phyloP scores from a whole-genome alignment of 1,284 basidiomycete genomes.

The Apiotrichum sp. region DNA sequence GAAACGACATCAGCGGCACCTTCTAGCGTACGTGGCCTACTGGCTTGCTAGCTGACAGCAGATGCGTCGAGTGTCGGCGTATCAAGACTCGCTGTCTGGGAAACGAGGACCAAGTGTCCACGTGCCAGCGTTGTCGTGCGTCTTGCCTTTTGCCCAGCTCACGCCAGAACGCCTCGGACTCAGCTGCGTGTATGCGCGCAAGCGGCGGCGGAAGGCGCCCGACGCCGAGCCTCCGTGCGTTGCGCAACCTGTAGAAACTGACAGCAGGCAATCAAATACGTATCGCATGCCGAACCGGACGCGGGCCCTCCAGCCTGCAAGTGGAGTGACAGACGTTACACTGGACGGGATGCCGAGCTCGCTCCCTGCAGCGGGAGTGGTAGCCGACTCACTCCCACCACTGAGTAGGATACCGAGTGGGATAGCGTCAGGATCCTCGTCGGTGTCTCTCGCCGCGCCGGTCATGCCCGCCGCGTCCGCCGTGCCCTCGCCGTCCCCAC shows the following conservation, averaged over 20 bases:
- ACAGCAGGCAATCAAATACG: neutral
- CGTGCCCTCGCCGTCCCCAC: too few species aligned
- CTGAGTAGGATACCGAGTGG: too few species aligned
- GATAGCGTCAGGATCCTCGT: too few species aligned
- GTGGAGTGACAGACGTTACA: too few species aligned
- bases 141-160: neutral
- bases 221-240: neutral
- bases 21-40: neutral
- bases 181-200: conserved; percentile 1
- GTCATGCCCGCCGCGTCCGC: too few species aligned
- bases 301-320: too few species aligned
- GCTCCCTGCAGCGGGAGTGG: too few species aligned
- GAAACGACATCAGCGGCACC: conserved; percentile 2
- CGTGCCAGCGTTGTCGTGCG: conserved; percentile 4
- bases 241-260: too few species aligned
- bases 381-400: too few species aligned
- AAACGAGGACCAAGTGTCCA: conserved; percentile 2
- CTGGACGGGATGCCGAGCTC: too few species aligned
- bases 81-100: conserved; percentile 6
- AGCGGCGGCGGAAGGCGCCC: neutral
- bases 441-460: too few species aligned
- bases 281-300: neutral
- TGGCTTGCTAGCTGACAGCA: neutral
- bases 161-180: conserved; percentile 5
- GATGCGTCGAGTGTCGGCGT: neutral